Base-by-base conservation (phyloP, 2,329 filamentous ascomycete genomes). In the Aspergillus transmontanensis region DNA sequence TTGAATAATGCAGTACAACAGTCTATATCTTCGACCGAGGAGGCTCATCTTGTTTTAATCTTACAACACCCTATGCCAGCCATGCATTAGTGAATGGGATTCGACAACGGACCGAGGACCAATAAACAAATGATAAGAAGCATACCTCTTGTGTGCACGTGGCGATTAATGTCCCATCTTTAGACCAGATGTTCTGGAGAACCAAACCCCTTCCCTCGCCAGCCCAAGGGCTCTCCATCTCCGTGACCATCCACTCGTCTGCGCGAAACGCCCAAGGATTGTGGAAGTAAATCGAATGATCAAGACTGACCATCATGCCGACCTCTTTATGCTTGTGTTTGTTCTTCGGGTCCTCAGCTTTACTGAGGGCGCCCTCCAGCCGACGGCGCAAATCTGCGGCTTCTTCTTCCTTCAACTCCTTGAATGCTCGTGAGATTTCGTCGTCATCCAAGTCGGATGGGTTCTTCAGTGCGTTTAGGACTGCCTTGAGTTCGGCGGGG, bases 281-380 rank as follows among this genome's bases (percentile, higher is more conserved):
- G 62, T 84, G 82, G 71, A 84, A 84, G 67, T 82, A 83, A 51
- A 84, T 84, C 0, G 81, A 78, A 69, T 84, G 82, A 66, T 84
- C 82, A 30, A 84, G 73, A 45, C 78, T 81, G 60, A 84, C 82
- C 79, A 84, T 83, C 81, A 84, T 83, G 10, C 81, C 81, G 30
- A 83, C 74, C 60, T 79, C 71, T 61, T 74, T 74, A 26, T 75
- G 71, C 1, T 77, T 68, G 36, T 69, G 62, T 11, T 70, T 65
- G n/a, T 67, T 69, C 12, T 68, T 59, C 32, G 57, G 55, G 11
- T 68, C 68, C 6, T 71, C 68, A 16, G 72, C 73, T 39, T 72
- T 69, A 50, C 64, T 72, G 54, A 78, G 57, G 3, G 75, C 75
- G 0, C 76, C 76, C 59, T 79, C 74, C 19, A 77, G 59, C 28